Percentiles rank a stretch among this genome's conserved stretches.
These are phyloP conservation scores for Cladophialophora chaetospira DNA, from an alignment of 2,329 filamentous ascomycete genomes.

Conservation along the genomic window DNA sequence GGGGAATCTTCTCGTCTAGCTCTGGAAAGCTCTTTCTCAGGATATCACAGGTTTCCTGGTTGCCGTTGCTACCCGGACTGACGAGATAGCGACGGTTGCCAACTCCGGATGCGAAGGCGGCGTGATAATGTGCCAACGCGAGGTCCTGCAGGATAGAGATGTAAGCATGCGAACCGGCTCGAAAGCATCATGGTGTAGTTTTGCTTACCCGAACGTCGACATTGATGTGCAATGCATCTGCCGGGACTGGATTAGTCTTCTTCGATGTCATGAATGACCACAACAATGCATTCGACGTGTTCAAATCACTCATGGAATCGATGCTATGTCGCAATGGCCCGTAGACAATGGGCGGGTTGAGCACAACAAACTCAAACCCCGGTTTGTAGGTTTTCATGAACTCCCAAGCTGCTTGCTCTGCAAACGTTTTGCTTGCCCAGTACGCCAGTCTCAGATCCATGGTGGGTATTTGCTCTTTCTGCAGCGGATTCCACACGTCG, in stretches of 20 bases:
- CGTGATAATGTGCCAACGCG: slow-evolving; percentile 17
- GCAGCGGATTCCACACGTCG: slow-evolving; percentile 48
- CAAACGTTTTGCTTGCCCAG: slow-evolving; percentile 62
- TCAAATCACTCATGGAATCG: slow-evolving; percentile 62
- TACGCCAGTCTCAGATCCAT: slow-evolving; percentile 43
- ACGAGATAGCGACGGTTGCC: slow-evolving; percentile 16
- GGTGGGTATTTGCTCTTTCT: slow-evolving; percentile 41
- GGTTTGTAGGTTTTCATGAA: slow-evolving; percentile 60
- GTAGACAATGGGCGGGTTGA: slow-evolving; percentile 65
- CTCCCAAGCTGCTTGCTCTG: slow-evolving; percentile 64
- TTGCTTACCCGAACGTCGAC: slow-evolving; percentile 21
- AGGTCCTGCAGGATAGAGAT: slow-evolving; percentile 12
- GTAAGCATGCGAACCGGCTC: neutral
- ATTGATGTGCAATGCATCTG: slow-evolving; percentile 7
- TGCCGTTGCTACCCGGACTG: slow-evolving; percentile 9
- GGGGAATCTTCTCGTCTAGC: slow-evolving; percentile 43
- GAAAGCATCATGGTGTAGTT: too few relatives aligned
- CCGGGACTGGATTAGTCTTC: slow-evolving; percentile 27
- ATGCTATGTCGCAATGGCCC: slow-evolving; percentile 67
- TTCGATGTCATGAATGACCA: slow-evolving; percentile 19
- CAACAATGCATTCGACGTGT: slow-evolving; percentile 42
- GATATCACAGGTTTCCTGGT: slow-evolving; percentile 20
- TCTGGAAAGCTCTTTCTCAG: slow-evolving; percentile 10
- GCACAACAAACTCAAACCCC: slow-evolving; percentile 61
- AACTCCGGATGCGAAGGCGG: slow-evolving; percentile 10